A percentile compares a stretch with the other conserved stretches of the same genome.
phyloP scores from a whole-genome alignment of 1,284 basidiomycete genomes.

The Ganoderma sp. region DNA sequence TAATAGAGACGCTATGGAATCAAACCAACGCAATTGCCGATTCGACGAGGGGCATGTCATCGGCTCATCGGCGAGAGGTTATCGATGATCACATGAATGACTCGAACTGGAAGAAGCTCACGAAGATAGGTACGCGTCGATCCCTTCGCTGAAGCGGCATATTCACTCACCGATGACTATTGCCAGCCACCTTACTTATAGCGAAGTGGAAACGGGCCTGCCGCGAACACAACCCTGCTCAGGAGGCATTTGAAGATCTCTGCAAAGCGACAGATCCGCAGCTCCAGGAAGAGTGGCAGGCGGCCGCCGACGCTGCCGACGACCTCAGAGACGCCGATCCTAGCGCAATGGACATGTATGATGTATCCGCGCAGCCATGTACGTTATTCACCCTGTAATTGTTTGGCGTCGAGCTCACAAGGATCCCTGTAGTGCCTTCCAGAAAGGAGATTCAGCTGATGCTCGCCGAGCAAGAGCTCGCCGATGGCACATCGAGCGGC shows the following conservation, averaged over 20 bases:
- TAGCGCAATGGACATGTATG: not conserved
- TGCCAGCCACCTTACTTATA: not conserved
- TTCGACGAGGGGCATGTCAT: conserved; percentile 25
- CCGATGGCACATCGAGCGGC: not conserved
- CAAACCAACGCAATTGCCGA: conserved; percentile 26
- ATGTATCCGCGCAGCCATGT: not conserved
- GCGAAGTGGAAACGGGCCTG: not conserved
- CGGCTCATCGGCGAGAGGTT: conserved; percentile 29
- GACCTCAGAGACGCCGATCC: not conserved
- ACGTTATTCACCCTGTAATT: too few relatives aligned
- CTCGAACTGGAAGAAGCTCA: conserved; percentile 35
- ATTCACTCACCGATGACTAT: too few relatives aligned
- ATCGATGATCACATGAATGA: conserved; percentile 35
- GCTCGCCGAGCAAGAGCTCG: not conserved
- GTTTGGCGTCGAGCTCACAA: too few relatives aligned
- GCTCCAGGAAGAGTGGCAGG: not conserved
- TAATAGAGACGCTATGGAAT: conserved; percentile 34
- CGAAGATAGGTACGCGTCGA: conserved; percentile 1
- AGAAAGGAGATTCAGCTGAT: not conserved
- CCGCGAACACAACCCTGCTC: not conserved
- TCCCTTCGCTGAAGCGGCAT: too few relatives aligned
- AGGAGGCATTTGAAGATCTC: not conserved
- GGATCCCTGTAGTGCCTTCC: not conserved
- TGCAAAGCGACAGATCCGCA: not conserved
- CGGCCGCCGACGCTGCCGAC: not conserved